Conservation (phyloP, 169 alveolate genomes). For the Prorocentrum cordatum region DNA sequence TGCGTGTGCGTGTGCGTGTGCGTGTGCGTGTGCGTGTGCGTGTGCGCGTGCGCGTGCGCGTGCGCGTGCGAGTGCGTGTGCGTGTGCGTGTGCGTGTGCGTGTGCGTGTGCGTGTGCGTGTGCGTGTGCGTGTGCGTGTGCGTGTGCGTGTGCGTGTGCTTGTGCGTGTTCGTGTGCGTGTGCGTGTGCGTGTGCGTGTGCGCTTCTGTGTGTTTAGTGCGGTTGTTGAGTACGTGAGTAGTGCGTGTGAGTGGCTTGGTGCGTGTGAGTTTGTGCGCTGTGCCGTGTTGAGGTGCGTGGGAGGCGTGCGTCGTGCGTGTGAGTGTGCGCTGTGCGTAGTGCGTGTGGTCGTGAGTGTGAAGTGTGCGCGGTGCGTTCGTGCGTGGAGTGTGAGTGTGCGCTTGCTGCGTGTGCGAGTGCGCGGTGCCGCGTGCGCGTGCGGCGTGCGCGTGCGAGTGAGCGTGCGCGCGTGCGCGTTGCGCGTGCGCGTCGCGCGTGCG, state of each 20-base stretch:
- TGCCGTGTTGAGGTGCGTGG: background rate
- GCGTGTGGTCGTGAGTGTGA: too few species aligned
- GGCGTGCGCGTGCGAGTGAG: too few species aligned
- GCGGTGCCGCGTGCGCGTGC: too few species aligned
- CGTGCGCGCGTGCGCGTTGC: too few species aligned
- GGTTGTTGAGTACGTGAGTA: background rate
- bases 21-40: background rate
- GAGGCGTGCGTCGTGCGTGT: background rate
- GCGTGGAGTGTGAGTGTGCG: too few species aligned
- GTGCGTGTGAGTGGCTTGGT: background rate
- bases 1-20: background rate
- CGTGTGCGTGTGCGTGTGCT: background rate
- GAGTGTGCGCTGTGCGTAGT: too few species aligned
- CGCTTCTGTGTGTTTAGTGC: background rate
- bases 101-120: background rate
- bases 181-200: background rate
- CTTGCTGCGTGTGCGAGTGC: too few species aligned
- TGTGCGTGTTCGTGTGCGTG: background rate
- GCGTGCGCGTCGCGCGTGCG: too few species aligned
- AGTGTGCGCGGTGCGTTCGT: too few species aligned
- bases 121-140: background rate
- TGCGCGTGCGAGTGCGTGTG: background rate
- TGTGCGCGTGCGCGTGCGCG: background rate
- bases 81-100: background rate
- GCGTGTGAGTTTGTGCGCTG: background rate